Base-by-base conservation (phyloP, 2,329 filamentous ascomycete genomes). In the Alternaria sp. region DNA sequence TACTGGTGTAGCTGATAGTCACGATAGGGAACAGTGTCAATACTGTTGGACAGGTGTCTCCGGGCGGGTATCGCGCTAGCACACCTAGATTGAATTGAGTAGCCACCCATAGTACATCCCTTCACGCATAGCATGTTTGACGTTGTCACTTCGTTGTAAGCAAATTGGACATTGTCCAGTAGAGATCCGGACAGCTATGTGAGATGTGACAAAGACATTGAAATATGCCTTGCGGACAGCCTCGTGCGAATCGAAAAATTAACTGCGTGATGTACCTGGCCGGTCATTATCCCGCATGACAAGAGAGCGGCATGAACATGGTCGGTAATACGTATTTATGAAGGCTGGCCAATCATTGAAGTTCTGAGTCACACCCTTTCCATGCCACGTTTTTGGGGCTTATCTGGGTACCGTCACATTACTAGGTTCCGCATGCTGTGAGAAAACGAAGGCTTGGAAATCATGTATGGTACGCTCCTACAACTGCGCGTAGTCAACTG, bases 141-240 rank as follows among this genome's bases (percentile, higher is more conserved):
- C 49, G 6, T 32, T 28, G 32, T 51, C 17, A 36, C 17, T 21
- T 19, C 21, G 28, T 17, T 51, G 17, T 32, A 21, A 11, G 49
- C 17, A 21, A 32, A 32, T 13, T 19, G 15, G 3, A 23, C 32
- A 30, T 40, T 26, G 7, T 19, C 11, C 15, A 6, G 17, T 26
- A 23, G 51, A 23, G 25, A 21, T 12, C 7, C 15, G 21, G 30
- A 43, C 26, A 44, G 19, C 26, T 15, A 40, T n/a, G 12, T 30
- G 36, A 26, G 23, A 50, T 26, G 23, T 30, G 46, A 23, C 32
- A 8, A 40, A 67, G 52, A 32, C 5, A 57, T 15, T 13, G 30
- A 19, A 57, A 17, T 57, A 62, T 36, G 65, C 62, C 62, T 67
- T 36, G 60, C 44, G 45, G 44, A 54, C 40, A 53, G 60, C 62